phyloP scores from a whole-genome alignment of 202 grass and related monocot genomes.

The Panicum virgatum region DNA sequence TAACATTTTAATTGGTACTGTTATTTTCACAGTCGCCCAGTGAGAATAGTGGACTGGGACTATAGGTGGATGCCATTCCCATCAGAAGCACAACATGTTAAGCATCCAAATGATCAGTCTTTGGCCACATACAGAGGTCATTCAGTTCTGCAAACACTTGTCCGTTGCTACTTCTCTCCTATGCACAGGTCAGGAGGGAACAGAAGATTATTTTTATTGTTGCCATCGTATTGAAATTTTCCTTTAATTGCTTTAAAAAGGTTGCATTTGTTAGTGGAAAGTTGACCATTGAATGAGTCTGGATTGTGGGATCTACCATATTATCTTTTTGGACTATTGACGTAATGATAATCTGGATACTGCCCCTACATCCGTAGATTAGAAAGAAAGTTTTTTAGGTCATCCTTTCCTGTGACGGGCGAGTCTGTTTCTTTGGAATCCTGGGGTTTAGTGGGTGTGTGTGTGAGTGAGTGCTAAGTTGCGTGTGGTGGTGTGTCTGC shows the following conservation, averaged over 20 bases:
- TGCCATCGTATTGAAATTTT: not conserved
- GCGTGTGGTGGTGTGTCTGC: too few species aligned
- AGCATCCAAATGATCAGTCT: conserved; percentile 73
- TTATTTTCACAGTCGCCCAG: conserved; percentile 42
- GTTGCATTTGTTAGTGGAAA: not conserved
- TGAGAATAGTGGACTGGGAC: conserved; percentile 63
- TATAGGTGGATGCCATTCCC: conserved; percentile 87
- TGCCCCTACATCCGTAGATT: too few species aligned
- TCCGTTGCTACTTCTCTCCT: conserved; percentile 97
- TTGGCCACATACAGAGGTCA: conserved; percentile 93
- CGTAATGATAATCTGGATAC: not conserved
- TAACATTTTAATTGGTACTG: not conserved
- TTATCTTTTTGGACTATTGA: not conserved
- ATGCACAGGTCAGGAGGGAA: conserved; percentile 58
- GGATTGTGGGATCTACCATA: not conserved
- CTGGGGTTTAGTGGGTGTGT: too few species aligned
- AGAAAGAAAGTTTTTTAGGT: too few species aligned
- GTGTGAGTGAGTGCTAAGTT: too few species aligned
- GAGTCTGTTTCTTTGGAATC: too few species aligned
- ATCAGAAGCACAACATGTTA: conserved; percentile 43
- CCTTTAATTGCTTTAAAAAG: conserved; percentile 11
- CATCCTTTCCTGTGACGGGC: too few species aligned
- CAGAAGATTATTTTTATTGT: not conserved
- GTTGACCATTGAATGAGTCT: not conserved
- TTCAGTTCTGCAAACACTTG: conserved; percentile 79